Evolutionary conservation across 305 asterid genomes (phyloP).

Genomic region (Ajuga reptans): DNA sequence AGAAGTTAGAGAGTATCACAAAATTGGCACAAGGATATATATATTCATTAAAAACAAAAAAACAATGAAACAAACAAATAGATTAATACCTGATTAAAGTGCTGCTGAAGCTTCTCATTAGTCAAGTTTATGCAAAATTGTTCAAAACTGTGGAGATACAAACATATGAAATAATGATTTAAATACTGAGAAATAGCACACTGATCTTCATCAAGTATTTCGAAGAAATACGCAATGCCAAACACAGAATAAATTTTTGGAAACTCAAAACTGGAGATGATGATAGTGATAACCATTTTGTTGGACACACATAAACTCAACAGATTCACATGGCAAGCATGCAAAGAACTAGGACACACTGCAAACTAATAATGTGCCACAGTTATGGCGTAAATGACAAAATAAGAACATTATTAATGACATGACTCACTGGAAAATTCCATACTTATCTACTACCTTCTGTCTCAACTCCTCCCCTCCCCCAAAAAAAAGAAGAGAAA

Average conservation of each 20-base stretch:
- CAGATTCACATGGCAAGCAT: neutral
- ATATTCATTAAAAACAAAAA: neutral
- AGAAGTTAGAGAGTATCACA: constrained; percentile 20
- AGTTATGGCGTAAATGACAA: constrained; percentile 4
- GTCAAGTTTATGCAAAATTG: constrained; percentile 60
- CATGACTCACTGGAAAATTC: neutral
- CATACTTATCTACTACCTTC: neutral
- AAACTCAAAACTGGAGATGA: neutral
- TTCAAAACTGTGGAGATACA: constrained; percentile 41
- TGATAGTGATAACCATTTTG: neutral
- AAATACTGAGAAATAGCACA: neutral
- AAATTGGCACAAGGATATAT: constrained; percentile 10
- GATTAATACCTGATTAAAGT: constrained; percentile 76
- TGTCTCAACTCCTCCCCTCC: neutral
- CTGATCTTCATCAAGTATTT: constrained; percentile 9
- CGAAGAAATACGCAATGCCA: constrained; percentile 13
- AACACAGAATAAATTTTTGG: constrained; percentile 1
- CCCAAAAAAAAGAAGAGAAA: neutral
- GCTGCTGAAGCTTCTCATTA: constrained; percentile 63
- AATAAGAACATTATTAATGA: neutral
- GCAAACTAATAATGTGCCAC: neutral
- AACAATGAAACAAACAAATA: neutral
- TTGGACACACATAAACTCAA: neutral
- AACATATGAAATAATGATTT: constrained; percentile 17
- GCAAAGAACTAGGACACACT: neutral